Base-by-base conservation (phyloP, 176 grass and related monocot species). In the Aegilops sharonensis region DNA sequence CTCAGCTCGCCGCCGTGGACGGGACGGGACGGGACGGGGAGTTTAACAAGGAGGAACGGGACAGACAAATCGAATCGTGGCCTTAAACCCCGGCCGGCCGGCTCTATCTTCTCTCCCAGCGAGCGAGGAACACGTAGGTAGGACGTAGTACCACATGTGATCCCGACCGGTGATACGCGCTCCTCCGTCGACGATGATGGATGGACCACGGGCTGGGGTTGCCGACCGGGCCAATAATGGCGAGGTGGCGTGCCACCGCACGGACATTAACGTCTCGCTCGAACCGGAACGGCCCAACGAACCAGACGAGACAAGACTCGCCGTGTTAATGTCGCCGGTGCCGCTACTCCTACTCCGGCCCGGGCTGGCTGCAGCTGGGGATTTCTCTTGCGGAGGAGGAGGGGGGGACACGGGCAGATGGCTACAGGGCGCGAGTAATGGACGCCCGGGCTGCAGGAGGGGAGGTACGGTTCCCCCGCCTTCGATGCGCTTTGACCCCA, bases 201-300 rank as follows among this genome's bases (percentile, higher is more conserved):
- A 36, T 18, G 29, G 32, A 21, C 21, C 24, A 54, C 15, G 50
- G 20, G 42, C 3, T 43, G 2, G 24, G 25, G 11, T 30, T 0
- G 66, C 80, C 78, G 81, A 83, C 91, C 75, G 45, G 32, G 35
- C 79, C 81, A 89, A 78, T 90, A 90, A 93, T 89, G 86, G 52
- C 59, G 84, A 64, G 15, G 84, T 80, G 37, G 52, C 80, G 47
- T 56, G 90, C 75, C 79, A 67, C 34, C 84, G 81, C 68, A 83
- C 62, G 24, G 63, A 70, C 11, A 75, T 75, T 75, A 30, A 75
- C 72, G 24, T 43, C 72, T 2, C 24, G 48, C 54, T 57, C 17
- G 17, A 57, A 57, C 54, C 54, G 54, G 54, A 39, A 40, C 68
- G 37, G 2, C 68, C 37, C 65, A 68, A 68, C 66, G 15, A 68